Conservation (phyloP, 257 asterid species). For the Haberlea rhodopensis region DNA sequence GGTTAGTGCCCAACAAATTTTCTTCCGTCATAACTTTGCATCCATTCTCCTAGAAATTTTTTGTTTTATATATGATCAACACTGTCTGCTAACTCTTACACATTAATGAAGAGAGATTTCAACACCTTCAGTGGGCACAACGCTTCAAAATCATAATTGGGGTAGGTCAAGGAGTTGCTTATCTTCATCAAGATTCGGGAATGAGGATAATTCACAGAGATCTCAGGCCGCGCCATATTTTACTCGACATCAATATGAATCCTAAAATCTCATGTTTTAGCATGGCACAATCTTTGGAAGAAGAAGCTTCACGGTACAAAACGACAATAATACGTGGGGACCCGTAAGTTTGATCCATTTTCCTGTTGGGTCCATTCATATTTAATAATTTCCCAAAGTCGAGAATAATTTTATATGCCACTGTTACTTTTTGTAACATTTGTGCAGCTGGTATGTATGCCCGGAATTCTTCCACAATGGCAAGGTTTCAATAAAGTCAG, state of each 20-base stretch:
- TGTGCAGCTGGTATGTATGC: background rate
- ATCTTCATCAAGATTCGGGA: conserved; percentile 29
- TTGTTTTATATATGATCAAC: too few species aligned
- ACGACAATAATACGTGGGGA: conserved; percentile 14
- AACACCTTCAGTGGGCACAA: conserved; percentile 12
- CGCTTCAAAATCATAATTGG: conserved; percentile 21
- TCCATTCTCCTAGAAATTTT: background rate
- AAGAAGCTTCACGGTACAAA: background rate
- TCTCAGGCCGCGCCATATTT: conserved; percentile 7
- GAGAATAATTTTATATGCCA: too few species aligned
- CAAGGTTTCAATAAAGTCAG: conserved; percentile 13
- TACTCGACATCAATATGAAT: conserved; percentile 27
- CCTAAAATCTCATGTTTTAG: conserved; percentile 28
- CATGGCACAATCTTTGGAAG: background rate
- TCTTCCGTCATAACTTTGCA: background rate
- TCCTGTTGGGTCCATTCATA: background rate
- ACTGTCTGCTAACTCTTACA: background rate
- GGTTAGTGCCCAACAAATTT: conserved; percentile 14
- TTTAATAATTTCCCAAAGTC: too few species aligned
- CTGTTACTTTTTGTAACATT: background rate
- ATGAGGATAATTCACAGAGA: conserved; percentile 18
- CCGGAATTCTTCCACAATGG: conserved; percentile 17
- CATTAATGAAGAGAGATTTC: background rate
- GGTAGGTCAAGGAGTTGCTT: conserved; percentile 19
- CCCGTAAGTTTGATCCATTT: background rate